Evolutionary conservation across 192 early-diverging fungal species (phyloP), one percentile per base, ranked within the genome.

Genomic region (Backusella parvicylindrica): DNA sequence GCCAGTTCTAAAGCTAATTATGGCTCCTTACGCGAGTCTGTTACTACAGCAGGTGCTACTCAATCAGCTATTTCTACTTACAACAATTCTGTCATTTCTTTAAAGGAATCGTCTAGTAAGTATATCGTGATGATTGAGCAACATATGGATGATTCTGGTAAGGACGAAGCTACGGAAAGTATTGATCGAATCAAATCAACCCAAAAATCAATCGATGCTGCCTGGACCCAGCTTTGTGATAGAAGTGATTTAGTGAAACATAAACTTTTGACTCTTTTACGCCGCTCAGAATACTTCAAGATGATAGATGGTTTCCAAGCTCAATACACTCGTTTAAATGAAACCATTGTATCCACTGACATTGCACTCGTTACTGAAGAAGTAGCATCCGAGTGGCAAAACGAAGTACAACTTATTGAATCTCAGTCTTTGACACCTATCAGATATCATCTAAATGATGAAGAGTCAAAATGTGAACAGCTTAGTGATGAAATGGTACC

Each of bases 61-160:
- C 63, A 79, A 12, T 33, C 73, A 21, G 68, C 74, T 6, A 70
- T 71, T 7, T 43, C 50, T 11, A 40, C 69, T 1, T 79, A 79
- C 31, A 53, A 26, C 2, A 49, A 37, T 21, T 35, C 70, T n/a
- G 64, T 75, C 16, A 64, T 38, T 6, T 75, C 78, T 38, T 49
- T 75, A 18, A 75, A 72, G 35, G 73, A 56, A 23, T 71, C 73
- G 2, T 40, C 68, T 33, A 49, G 16, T 13, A 56, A 65, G 6
- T 56, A 47, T 68, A 21, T 75, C 1, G 60, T 36, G 2, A 73
- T 71, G 28, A 70, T 79, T 18, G 41, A 43, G 37, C 67, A 79
- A 33, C 49, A 72, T 40, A 64, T 18, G 18, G 66, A 37, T 38
- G 67, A 56, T 23, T 33, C 33, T 16, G 63, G 35, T 53, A 38